phyloP scores from a whole-genome alignment of 441 rosid genomes.

The Lepidium campestre region DNA sequence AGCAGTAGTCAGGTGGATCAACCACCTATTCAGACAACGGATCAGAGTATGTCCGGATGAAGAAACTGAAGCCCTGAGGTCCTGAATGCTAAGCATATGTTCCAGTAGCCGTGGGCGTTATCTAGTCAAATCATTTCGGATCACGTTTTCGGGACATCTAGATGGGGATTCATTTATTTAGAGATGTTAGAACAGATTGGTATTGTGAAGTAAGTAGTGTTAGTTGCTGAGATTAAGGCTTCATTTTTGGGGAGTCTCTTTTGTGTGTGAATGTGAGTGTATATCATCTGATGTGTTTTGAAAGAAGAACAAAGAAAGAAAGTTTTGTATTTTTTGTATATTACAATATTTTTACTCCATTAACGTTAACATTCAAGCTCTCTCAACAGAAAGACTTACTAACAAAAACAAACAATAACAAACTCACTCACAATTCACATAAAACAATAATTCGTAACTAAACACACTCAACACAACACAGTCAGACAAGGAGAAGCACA shows the following conservation, averaged over 20 bases:
- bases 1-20: constrained; percentile 17
- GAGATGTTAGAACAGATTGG: constrained; percentile 8
- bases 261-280: constrained; percentile 3
- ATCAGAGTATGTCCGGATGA: constrained; percentile 17
- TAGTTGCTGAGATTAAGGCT: neutral
- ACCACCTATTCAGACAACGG: constrained; percentile 16
- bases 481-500: too few species aligned
- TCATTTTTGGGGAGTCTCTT: neutral
- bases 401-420: too few species aligned
- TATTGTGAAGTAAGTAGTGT: constrained; percentile 9
- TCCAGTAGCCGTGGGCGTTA: neutral
- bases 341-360: neutral
- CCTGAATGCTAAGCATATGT: neutral
- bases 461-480: too few species aligned
- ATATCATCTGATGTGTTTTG: neutral
- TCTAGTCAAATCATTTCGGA: constrained; percentile 4
- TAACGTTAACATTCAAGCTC: too few species aligned
- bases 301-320: neutral
- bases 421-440: too few species aligned
- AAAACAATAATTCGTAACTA: too few species aligned
- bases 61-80: constrained; percentile 7
- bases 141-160: neutral
- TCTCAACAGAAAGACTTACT: too few species aligned
- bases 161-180: neutral
- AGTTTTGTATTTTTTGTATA: neutral